Conservation (phyloP, 2,329 filamentous ascomycete genomes). For the Coniosporium tulheliwenetii region DNA sequence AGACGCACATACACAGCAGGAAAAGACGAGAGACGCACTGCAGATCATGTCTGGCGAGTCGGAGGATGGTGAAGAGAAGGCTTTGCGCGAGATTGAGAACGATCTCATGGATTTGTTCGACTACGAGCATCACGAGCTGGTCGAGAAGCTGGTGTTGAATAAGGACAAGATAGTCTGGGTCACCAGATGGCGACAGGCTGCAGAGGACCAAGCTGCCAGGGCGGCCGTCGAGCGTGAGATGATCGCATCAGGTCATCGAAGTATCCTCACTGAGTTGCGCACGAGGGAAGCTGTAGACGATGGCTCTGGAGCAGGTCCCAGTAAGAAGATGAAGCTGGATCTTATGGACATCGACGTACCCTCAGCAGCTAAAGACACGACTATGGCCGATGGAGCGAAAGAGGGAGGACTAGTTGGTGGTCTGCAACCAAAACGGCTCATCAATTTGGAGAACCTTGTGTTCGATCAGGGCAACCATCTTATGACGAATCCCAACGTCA, state of each 20-base stretch:
- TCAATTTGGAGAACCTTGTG: constrained; percentile 89
- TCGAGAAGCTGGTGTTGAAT: constrained; percentile 81
- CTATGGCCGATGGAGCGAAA: constrained; percentile 37
- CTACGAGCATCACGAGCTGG: constrained; percentile 87
- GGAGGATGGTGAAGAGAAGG: constrained; percentile 65
- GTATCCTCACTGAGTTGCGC: constrained; percentile 75
- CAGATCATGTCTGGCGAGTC: constrained; percentile 65
- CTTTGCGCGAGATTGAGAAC: constrained; percentile 88
- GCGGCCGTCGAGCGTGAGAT: constrained; percentile 77
- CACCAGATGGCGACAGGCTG: constrained; percentile 69
- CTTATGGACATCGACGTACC: constrained; percentile 78
- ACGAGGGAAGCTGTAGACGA: constrained; percentile 49
- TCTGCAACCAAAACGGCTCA: constrained; percentile 68
- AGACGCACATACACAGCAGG: constrained; percentile 83
- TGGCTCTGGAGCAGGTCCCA: constrained; percentile 40
- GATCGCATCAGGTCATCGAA: constrained; percentile 69
- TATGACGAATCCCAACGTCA: constrained; percentile 97
- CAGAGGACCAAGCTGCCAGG: constrained; percentile 58
- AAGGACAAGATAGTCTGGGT: constrained; percentile 93
- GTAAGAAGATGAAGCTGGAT: constrained; percentile 67
- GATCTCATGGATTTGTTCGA: constrained; percentile 98
- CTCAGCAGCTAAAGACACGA: constrained; percentile 35
- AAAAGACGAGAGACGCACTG: constrained; percentile 76
- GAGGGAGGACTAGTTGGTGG: constrained; percentile 65
- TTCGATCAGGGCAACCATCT: constrained; percentile 98